Conservation (phyloP, 805 yeast genomes). For the Deakozyma indianensis region DNA sequence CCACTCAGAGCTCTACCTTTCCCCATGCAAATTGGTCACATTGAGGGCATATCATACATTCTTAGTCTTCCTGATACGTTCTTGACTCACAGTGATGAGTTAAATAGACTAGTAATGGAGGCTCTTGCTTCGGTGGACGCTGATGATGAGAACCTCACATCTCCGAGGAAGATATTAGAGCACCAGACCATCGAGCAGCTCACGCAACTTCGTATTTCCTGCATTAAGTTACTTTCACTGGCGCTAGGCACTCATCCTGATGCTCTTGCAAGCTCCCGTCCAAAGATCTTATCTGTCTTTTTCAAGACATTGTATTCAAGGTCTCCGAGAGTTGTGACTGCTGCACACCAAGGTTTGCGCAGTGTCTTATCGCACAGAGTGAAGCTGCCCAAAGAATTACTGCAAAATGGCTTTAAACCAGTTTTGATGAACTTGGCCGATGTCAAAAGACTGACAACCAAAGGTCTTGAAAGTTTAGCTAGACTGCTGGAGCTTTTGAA, state of each 20-base stretch:
- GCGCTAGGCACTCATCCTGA: constrained; percentile 71
- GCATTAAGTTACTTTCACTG: constrained; percentile 66
- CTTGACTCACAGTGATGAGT: constrained; percentile 75
- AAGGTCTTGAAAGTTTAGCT: constrained; percentile 85
- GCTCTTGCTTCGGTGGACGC: constrained; percentile 94
- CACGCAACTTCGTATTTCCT: constrained; percentile 75
- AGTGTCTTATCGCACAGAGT: constrained; percentile 73
- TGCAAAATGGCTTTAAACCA: constrained; percentile 93
- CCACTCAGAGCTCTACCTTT: constrained; percentile 94
- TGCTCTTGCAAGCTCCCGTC: constrained; percentile 51
- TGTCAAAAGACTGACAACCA: constrained; percentile 75
- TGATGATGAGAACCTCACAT: constrained; percentile 88
- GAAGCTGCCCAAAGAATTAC: constrained; percentile 79
- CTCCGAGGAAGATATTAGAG: constrained; percentile 73
- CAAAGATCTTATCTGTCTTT: constrained; percentile 76
- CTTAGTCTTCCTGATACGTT: constrained; percentile 68
- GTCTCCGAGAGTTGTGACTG: constrained; percentile 77
- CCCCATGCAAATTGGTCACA: constrained; percentile 97
- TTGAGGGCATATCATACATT: constrained; percentile 93
- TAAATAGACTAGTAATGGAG: constrained; percentile 71
- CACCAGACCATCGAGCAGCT: constrained; percentile 80
- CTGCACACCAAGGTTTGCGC: constrained; percentile 81
- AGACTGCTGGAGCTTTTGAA: constrained; percentile 72
- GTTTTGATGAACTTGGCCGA: constrained; percentile 92
- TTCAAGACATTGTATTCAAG: constrained; percentile 83